Base-by-base conservation (phyloP, 805 yeast genomes). In the Zygoascus ofunaensis region DNA sequence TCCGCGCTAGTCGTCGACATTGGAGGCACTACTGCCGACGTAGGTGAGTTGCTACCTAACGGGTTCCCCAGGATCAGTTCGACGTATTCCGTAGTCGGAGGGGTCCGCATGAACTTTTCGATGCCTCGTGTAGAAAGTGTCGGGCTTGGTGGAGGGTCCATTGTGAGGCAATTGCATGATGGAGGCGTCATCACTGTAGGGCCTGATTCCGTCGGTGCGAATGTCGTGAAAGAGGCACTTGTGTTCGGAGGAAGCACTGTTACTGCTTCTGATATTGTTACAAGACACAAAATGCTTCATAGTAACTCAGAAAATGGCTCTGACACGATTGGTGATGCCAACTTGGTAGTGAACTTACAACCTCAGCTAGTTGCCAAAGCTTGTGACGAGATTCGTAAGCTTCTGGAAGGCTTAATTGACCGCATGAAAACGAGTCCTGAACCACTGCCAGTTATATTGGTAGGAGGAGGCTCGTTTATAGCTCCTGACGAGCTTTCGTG, bases 1-100 rank as follows among this genome's bases (percentile, higher is more conserved):
- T 49, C 55, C 34, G 59, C 62, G 10, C 52, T 69, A 36, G 73
- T 72, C n/a, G 66, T 65, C 21, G 77, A 72, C 51, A 66, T 72
- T 28, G 77, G 77, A n/a, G 77, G 76, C 12, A 72, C 77, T 8
- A 72, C 77, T 4, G 57, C 74, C 5, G 76, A 72, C 51, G 72
- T 70, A 14, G 76, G 77, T 5, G 47, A 69, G 35, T 49, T 72
- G 24, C 52, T 72, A 12, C 66, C 72, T 5, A 52, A 66, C 18
- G 76, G 76, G 1, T 72, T 70, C 53, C 77, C 76, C 4, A 55
- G 74, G 20, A 73, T 69, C 43, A 61, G 71, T 3, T 63, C 74
- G 1, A 60, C 74, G 3, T 64, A 64, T 51, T 63, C 72, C 2
- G 49, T 51, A 20, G 66, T 71, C 34, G 75, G 74, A 14, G 76